Percentiles rank a stretch among this genome's conserved stretches.
phyloP scores from a whole-genome alignment of 768 basidiomycete genomes.

The Clitopilus hobsonii region DNA sequence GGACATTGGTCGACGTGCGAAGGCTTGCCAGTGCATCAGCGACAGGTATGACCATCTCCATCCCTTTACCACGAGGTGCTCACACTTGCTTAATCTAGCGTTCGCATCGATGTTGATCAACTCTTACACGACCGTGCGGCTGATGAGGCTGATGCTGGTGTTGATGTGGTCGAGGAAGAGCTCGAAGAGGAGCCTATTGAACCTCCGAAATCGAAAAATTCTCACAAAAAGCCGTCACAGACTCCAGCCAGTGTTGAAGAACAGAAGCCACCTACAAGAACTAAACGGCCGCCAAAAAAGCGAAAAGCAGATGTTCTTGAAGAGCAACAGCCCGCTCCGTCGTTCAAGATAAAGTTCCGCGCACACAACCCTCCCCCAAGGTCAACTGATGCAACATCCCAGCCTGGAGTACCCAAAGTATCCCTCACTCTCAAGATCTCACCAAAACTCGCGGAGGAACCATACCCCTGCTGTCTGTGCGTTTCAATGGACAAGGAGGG shows the following conservation, averaged over 20 bases:
- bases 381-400: slow-evolving; percentile 10
- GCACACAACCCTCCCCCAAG: slow-evolving; percentile 20
- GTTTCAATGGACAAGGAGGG: slow-evolving; percentile 47
- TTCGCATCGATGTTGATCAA: slow-evolving; percentile 90
- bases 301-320: slow-evolving; percentile 34
- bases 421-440: slow-evolving; percentile 66
- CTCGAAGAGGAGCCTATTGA: slow-evolving; percentile 5
- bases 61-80: too few species aligned
- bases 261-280: not conserved
- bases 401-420: slow-evolving; percentile 27
- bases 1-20: slow-evolving; percentile 79
- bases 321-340: slow-evolving; percentile 42
- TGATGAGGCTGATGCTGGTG: slow-evolving; percentile 32
- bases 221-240: slow-evolving; percentile 16
- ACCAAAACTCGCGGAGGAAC: slow-evolving; percentile 53
- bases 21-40: slow-evolving; percentile 66
- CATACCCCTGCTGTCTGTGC: slow-evolving; percentile 68
- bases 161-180: not conserved
- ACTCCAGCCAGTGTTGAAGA: slow-evolving; percentile 14
- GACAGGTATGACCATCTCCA: slow-evolving; percentile 76
- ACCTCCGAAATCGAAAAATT: slow-evolving; percentile 15
- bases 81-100: too few species aligned
- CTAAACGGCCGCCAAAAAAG: slow-evolving; percentile 30
- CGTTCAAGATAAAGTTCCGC: slow-evolving; percentile 35
- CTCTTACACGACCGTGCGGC: slow-evolving; percentile 64